Base-by-base conservation (phyloP, 495 filamentous ascomycete species). In the Endocarpon pusillum region DNA sequence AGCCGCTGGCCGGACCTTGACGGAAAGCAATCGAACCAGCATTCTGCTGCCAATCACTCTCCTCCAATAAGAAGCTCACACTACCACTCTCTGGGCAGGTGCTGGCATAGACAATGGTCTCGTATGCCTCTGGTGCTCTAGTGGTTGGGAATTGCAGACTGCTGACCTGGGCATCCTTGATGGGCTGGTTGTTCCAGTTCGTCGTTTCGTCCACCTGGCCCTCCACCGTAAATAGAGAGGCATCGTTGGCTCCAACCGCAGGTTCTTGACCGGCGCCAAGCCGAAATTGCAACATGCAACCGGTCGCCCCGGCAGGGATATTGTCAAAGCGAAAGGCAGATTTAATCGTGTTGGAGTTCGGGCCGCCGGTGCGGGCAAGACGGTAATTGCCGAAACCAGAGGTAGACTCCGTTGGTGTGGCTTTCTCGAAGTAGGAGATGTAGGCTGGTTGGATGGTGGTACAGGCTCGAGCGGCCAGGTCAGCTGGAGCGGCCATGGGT, bases 391-490 rank as follows among this genome's bases (percentile, higher is more conserved):
- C 22, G 1, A 35, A 38, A 4, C 37, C 36, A 0, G 29, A 19
- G 16, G n/a, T 25, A 1, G 46, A 22, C 4, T 23, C 36, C 16
- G 37, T 32, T 0, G 46, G 42, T 30, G n/a, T 35, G 10, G 28
- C 4, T 17, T 10, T 21, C 10, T 21, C 14, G 19, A 48, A 42
- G 18, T 34, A 22, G 31, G 42, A 21, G 26, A 45, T 48, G 21
- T 17, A 19, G 12, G 34, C 27, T 10, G 42, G 42, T 12, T 32
- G 22, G 1, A 37, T 28, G 15, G 42, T 41, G 8, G 27, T 31
- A 36, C 42, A 47, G 23, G 42, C 39, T 3, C 44, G 41, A 3
- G 17, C 18, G 8, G 43, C 42, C 4, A 44, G 42, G 41, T 21
- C 7, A 14, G 28, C 12, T 5, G 28, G 28, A 4, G 28, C 10